Conservation (phyloP, 2,329 filamentous ascomycete species). For the Microsporum ferrugineum region DNA sequence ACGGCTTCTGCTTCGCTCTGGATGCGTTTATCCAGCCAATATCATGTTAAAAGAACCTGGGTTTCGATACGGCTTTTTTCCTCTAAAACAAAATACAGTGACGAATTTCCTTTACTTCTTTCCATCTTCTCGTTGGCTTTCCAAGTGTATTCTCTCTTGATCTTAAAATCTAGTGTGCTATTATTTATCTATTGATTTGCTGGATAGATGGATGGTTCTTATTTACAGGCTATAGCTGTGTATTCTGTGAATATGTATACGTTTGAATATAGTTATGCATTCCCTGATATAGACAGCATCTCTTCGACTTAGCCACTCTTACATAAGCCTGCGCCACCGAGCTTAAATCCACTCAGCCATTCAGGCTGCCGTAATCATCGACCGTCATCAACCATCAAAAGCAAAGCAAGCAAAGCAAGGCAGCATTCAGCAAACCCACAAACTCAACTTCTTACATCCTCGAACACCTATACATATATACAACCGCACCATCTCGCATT, state of each 20-base stretch:
- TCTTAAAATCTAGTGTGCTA: background rate
- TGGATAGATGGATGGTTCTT: background rate
- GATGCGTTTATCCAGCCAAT: background rate
- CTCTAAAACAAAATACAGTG: background rate
- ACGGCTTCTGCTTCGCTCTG: background rate
- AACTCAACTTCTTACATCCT: background rate
- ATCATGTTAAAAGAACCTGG: background rate
- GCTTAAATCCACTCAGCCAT: background rate
- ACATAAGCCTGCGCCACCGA: background rate
- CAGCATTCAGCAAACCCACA: background rate
- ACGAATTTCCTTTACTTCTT: background rate
- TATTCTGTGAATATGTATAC: too few relatives aligned
- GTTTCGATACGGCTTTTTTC: background rate
- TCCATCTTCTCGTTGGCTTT: background rate
- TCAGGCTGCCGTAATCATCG: background rate
- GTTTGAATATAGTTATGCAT: too few relatives aligned
- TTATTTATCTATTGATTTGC: background rate
- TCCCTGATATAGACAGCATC: too few relatives aligned
- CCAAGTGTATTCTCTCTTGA: background rate
- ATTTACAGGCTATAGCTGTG: too few relatives aligned
- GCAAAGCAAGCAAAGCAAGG: background rate
- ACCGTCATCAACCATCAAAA: background rate
- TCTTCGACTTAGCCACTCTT: background rate
- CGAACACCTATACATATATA: background rate
- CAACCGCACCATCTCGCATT: background rate